These are phyloP conservation scores for Carex scoparia DNA, from an alignment of 176 grass and related monocot species.

Conservation along the genomic window DNA sequence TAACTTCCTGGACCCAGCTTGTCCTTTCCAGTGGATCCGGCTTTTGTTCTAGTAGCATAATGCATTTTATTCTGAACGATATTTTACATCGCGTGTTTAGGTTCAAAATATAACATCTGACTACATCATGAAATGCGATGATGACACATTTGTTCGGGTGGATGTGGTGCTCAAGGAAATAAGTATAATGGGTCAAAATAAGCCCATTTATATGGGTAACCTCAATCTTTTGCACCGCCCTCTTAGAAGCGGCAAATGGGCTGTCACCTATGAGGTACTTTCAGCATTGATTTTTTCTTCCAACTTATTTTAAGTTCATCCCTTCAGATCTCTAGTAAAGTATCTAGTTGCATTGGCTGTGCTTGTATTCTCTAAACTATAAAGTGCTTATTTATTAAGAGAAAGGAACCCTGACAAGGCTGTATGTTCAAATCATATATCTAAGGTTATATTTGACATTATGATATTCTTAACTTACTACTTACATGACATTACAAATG, in stretches of 20 bases:
- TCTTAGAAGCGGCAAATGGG: constrained; percentile 78
- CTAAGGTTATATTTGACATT: neutral
- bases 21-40: neutral
- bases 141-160: constrained; percentile 77
- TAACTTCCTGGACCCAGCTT: neutral
- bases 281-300: neutral
- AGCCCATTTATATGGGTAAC: constrained; percentile 83
- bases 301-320: neutral
- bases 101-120: constrained; percentile 55
- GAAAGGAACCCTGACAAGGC: neutral
- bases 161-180: constrained; percentile 72
- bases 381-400: neutral
- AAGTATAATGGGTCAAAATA: constrained; percentile 36
- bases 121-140: constrained; percentile 93
- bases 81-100: constrained; percentile 23
- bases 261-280: constrained; percentile 67
- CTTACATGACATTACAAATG: constrained; percentile 12
- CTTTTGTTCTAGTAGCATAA: neutral
- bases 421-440: neutral
- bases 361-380: neutral
- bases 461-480: neutral
- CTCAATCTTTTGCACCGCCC: constrained; percentile 79
- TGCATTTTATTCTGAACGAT: neutral
- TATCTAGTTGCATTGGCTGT: no score
- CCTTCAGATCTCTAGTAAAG: no score